Base-by-base conservation (phyloP, 202 grass and related monocot species). In the Miscanthus sacchariflorus region DNA sequence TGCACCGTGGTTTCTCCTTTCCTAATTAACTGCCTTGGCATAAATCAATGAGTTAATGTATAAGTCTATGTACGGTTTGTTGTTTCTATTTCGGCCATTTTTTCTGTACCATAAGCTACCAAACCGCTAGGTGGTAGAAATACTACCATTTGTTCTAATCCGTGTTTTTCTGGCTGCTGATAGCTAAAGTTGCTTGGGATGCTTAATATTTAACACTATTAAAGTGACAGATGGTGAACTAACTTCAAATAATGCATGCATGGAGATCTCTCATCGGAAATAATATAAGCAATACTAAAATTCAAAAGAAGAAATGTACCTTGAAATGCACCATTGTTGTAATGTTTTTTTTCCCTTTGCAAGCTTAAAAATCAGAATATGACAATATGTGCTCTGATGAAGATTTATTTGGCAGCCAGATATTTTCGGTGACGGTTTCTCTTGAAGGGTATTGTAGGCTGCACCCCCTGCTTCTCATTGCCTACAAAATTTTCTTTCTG, bases 51-150 rank as follows among this genome's bases (percentile, higher is more conserved):
- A 58, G 54, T 46, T 46, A 74, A 42, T 71, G 69, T 71, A 42
- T 42, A 73, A 74, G n/a, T 12, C 12, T 74, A 12, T 45, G 40
- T 21, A 72, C 0, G 70, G 39, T 73, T 42, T 72, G 9, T n/a
- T 74, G 24, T 74, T 74, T 9, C 3, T 46, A 15, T 25, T 43
- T 2, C 19, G 11, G 33, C 6, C 33, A 74, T 33, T 33, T 82
- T 70, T 33, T 58, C 28, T 43, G 33, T 68, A 45, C 44, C 79
- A 5, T 73, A 76, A 46, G 68, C 33, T 33, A 82, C 17, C 59
- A 56, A 76, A 82, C n/a, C 5, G 48, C 14, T 40, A 68, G n/a
- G 50, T 54, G 42, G 48, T 33, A 27, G 19, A 25, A 72, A 70
- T 54, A 69, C 8, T 76, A 49, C 30, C 9, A 14, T 9, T 66